Conservation (phyloP, 164 flowering plant species). For the Stephania yunnanensis region DNA sequence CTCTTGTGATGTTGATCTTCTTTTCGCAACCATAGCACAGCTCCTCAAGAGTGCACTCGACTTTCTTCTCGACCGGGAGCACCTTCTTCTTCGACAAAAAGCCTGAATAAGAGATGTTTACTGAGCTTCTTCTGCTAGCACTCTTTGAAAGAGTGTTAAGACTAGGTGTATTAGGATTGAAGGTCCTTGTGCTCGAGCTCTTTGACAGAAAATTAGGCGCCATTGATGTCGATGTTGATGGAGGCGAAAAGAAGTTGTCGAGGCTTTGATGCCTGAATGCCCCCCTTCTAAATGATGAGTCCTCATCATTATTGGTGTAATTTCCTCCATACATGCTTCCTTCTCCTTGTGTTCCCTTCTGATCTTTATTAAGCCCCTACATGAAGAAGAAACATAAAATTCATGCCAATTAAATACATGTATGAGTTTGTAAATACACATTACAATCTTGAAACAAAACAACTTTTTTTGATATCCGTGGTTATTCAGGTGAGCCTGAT, state of each 20-base stretch:
- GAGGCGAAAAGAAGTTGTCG: conserved; percentile 13
- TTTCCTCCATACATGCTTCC: conserved; percentile 12
- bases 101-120: conserved; percentile 52
- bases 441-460: too few relatives aligned
- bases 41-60: conserved; percentile 79
- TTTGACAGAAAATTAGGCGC: conserved; percentile 9
- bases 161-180: conserved; percentile 4
- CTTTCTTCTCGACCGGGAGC: conserved; percentile 42
- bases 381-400: background rate
- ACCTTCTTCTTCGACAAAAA: conserved; percentile 35
- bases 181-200: conserved; percentile 16
- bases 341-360: conserved; percentile 5
- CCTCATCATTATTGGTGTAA: conserved; percentile 1
- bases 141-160: conserved; percentile 14
- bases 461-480: too few relatives aligned
- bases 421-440: background rate
- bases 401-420: background rate
- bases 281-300: background rate
- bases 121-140: conserved; percentile 20
- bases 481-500: too few relatives aligned
- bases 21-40: conserved; percentile 55
- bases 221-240: background rate
- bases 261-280: background rate
- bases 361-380: conserved; percentile 14
- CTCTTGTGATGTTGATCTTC: conserved; percentile 51